Evolutionary conservation across 2,329 filamentous ascomycete species (phyloP).

Genomic region (Aspergillus sp.): DNA sequence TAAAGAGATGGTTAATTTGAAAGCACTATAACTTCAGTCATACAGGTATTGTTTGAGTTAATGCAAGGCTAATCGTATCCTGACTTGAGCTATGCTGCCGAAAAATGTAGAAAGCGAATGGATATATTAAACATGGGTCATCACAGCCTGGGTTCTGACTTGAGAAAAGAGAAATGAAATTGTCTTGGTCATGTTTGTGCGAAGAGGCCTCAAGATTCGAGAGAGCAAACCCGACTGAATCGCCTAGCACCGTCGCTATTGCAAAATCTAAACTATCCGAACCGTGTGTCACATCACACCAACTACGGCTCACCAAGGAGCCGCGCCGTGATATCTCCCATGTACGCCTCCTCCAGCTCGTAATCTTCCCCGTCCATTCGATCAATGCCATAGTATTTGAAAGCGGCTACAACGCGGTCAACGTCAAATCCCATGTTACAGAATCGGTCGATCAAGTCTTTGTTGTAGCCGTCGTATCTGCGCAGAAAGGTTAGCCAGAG

Average conservation of each 20-base stretch:
- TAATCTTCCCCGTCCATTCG: conserved; percentile 76
- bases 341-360: conserved; percentile 83
- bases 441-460: conserved; percentile 78
- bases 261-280: conserved; percentile 17
- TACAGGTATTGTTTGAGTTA: not conserved
- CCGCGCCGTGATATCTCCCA: conserved; percentile 84
- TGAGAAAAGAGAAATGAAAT: not conserved
- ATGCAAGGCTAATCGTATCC: not conserved
- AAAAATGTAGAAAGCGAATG: not conserved
- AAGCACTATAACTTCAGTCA: no score
- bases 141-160: not conserved
- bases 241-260: conserved; percentile 36
- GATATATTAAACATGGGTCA: conserved; percentile 4
- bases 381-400: conserved; percentile 79
- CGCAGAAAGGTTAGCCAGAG: conserved; percentile 4
- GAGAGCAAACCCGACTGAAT: conserved; percentile 18
- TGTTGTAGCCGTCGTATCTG: conserved; percentile 87
- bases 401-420: conserved; percentile 81
- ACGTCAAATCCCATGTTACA: conserved; percentile 89
- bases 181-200: not conserved
- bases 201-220: not conserved
- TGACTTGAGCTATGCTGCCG: not conserved
- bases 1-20: not conserved
- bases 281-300: conserved; percentile 12
- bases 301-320: conserved; percentile 73